phyloP scores from a whole-genome alignment of 306 rosid genomes.

The Arachis stenosperma region DNA sequence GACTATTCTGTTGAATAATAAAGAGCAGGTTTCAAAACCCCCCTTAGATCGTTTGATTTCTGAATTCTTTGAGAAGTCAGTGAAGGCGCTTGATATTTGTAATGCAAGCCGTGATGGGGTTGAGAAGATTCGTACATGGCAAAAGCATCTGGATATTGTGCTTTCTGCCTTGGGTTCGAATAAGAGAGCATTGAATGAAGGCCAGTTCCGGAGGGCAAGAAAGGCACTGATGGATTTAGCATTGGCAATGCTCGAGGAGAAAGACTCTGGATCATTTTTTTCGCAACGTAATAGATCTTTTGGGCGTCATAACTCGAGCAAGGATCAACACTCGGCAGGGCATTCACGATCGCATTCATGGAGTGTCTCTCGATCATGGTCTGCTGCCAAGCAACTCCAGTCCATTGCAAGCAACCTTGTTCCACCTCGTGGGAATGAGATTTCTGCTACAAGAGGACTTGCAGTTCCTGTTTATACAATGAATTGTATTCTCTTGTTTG shows the following conservation, averaged over 20 bases:
- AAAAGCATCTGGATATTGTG: slow-evolving; percentile 76
- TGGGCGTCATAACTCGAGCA: slow-evolving; percentile 67
- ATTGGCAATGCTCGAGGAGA: slow-evolving; percentile 72
- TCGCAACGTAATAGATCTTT: slow-evolving; percentile 78
- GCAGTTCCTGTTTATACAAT: slow-evolving; percentile 71
- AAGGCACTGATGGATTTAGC: slow-evolving; percentile 81
- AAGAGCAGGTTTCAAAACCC: slow-evolving; percentile 52
- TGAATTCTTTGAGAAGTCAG: slow-evolving; percentile 70
- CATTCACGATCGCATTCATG: slow-evolving; percentile 95
- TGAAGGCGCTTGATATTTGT: slow-evolving; percentile 85
- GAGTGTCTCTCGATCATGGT: slow-evolving; percentile 92
- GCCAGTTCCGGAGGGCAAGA: slow-evolving; percentile 78
- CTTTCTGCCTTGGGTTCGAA: slow-evolving; percentile 63
- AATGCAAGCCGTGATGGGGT: slow-evolving; percentile 73
- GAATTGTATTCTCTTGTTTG: slow-evolving; percentile 73
- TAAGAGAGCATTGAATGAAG: slow-evolving; percentile 72
- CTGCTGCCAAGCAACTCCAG: slow-evolving; percentile 89
- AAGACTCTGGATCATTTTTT: slow-evolving; percentile 60
- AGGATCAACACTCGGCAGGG: slow-evolving; percentile 56
- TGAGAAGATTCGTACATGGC: slow-evolving; percentile 68
- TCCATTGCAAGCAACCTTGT: slow-evolving; percentile 73
- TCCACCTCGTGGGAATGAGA: slow-evolving; percentile 76
- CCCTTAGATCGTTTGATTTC: slow-evolving; percentile 66
- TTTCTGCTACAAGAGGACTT: slow-evolving; percentile 65
- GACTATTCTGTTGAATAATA: slow-evolving; percentile 57